phyloP scores from a whole-genome alignment of 2,329 filamentous ascomycete genomes.

The Moelleriella libera region DNA sequence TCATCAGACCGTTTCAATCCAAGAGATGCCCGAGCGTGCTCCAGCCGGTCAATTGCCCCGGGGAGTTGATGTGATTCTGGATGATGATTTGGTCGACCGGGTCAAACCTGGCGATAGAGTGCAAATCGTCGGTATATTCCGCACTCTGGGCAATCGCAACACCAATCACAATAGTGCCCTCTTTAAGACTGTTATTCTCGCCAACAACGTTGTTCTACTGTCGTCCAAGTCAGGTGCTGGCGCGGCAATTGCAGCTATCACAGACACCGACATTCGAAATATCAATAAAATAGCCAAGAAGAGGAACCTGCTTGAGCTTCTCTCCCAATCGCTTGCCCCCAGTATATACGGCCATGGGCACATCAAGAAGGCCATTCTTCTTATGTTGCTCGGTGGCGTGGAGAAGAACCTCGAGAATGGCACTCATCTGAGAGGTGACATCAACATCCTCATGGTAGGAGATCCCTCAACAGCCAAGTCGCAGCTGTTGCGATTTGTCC shows the following conservation, averaged over 20 bases:
- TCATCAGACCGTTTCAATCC: slow-evolving; percentile 94
- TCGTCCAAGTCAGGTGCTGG: slow-evolving; percentile 94
- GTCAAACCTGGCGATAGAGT: slow-evolving; percentile 94
- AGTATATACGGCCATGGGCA: slow-evolving; percentile 96
- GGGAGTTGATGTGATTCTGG: slow-evolving; percentile 89
- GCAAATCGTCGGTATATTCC: slow-evolving; percentile 91
- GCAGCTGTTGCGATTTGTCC: slow-evolving; percentile 89
- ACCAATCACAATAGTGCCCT: slow-evolving; percentile 79
- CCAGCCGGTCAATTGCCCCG: slow-evolving; percentile 90
- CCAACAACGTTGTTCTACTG: slow-evolving; percentile 87
- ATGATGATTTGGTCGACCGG: slow-evolving; percentile 89
- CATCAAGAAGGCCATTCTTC: slow-evolving; percentile 92
- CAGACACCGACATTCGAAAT: slow-evolving; percentile 92
- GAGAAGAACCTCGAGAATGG: slow-evolving; percentile 98
- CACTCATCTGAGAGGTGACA: slow-evolving; percentile 93
- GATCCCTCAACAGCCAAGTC: slow-evolving; percentile 98
- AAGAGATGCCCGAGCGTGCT: slow-evolving; percentile 96
- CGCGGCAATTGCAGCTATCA: slow-evolving; percentile 81
- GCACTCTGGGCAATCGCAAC: slow-evolving; percentile 89
- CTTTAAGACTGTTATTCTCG: slow-evolving; percentile 86
- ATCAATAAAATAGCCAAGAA: slow-evolving; percentile 97
- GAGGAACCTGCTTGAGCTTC: slow-evolving; percentile 79
- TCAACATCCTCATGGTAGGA: slow-evolving; percentile 98
- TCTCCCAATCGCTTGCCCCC: slow-evolving; percentile 87
- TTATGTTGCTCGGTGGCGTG: slow-evolving; percentile 90